Percentiles rank a stretch among this genome's conserved stretches.
Conservation (phyloP, 805 yeast species). For the Nakazawaea laoshanensis region DNA sequence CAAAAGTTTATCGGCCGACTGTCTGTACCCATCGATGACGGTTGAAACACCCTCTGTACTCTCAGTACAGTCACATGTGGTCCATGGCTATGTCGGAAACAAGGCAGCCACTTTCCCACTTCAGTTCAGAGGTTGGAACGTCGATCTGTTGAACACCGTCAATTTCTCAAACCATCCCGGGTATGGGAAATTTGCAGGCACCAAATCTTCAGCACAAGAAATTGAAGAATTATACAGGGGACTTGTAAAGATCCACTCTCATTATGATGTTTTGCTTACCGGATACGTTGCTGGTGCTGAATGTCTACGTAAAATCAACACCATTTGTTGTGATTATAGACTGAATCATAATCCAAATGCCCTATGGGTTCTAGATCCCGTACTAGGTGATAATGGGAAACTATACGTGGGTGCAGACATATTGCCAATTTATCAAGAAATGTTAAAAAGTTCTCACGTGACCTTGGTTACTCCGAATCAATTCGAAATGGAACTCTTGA, state of each 20-base stretch:
- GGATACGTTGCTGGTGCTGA: constrained; percentile 72
- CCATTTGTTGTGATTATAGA: constrained; percentile 25
- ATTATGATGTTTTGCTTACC: constrained; percentile 61
- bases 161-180: constrained; percentile 92
- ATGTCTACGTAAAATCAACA: constrained; percentile 41
- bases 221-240: constrained; percentile 48
- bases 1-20: no score
- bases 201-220: constrained; percentile 34
- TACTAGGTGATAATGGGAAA: constrained; percentile 83
- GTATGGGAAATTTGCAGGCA: constrained; percentile 61
- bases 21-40: no score
- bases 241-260: constrained; percentile 34
- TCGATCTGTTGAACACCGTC: constrained; percentile 82
- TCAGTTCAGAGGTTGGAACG: constrained; percentile 87
- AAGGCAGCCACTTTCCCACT: constrained; percentile 86
- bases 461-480: constrained; percentile 64
- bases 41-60: constrained; percentile 28
- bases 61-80: constrained; percentile 83
- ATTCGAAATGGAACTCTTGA: constrained; percentile 59
- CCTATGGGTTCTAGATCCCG: constrained; percentile 79
- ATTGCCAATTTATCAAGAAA: constrained; percentile 39
- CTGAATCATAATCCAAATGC: constrained; percentile 16
- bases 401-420: constrained; percentile 62
- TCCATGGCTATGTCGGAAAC: constrained; percentile 94
- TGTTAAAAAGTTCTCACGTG: constrained; percentile 35